phyloP scores from a whole-genome alignment of 1,284 basidiomycete genomes.

The Malassezia dermatis region DNA sequence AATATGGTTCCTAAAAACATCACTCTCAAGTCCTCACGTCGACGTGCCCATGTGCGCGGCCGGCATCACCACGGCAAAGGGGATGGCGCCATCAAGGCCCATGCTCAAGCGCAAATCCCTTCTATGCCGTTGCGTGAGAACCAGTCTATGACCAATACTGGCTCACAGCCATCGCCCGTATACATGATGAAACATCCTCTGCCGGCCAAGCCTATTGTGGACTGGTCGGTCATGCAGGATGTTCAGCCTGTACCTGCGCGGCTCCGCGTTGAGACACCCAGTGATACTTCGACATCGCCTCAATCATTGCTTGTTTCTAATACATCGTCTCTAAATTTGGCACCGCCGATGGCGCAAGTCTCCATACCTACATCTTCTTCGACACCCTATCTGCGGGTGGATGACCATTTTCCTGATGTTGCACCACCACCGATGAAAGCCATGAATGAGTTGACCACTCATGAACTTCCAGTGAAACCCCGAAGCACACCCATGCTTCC shows the following conservation, averaged over 20 bases:
- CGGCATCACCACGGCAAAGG: neutral
- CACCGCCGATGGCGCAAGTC: neutral
- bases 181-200: conserved; percentile 9
- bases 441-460: neutral
- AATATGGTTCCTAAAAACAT: neutral
- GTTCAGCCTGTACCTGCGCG: conserved; percentile 5
- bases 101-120: neutral
- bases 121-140: conserved; percentile 15
- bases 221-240: conserved; percentile 1
- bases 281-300: conserved; percentile 1
- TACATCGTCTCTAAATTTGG: neutral
- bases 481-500: conserved; percentile 4
- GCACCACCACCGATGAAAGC: conserved; percentile 9
- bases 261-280: conserved; percentile 8
- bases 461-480: conserved; percentile 20
- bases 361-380: neutral
- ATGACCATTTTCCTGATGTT: conserved; percentile 13
- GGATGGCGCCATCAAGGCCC: neutral
- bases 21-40: neutral
- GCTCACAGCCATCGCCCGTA: neutral
- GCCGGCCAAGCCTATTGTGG: conserved; percentile 8
- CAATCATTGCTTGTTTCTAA: neutral
- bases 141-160: neutral
- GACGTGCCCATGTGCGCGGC: conserved; percentile 8
- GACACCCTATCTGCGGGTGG: neutral